Percentiles rank a stretch among this genome's conserved stretches.
These are phyloP conservation scores for Claviceps pazoutovae DNA, from an alignment of 2,329 filamentous ascomycete genomes.

Conservation along the genomic window DNA sequence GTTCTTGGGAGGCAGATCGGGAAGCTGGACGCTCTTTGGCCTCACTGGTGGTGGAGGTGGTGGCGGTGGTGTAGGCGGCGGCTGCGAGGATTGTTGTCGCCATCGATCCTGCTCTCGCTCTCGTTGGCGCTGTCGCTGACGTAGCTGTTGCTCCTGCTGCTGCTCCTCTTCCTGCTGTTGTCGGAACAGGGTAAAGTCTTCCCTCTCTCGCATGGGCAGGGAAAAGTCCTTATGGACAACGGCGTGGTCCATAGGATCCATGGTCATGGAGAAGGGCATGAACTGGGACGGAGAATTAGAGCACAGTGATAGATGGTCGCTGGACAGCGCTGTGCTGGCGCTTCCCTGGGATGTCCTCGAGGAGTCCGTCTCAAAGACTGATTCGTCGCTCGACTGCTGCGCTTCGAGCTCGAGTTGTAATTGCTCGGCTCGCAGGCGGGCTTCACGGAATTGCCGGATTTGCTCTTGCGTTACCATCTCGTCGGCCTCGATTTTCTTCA, in stretches of 20 bases:
- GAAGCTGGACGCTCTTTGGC: conserved; percentile 13
- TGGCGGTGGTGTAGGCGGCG: too few relatives aligned
- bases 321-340: background rate
- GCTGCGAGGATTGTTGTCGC: too few relatives aligned
- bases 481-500: conserved; percentile 41
- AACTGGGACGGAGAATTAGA: background rate
- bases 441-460: background rate
- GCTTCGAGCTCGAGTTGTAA: background rate
- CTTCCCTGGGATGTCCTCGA: background rate
- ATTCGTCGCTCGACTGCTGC: conserved; percentile 2
- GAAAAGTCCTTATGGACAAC: conserved; percentile 3
- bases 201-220: background rate
- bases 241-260: conserved; percentile 1
- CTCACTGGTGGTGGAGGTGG: too few relatives aligned
- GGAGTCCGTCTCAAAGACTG: background rate
- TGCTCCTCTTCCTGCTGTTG: background rate
- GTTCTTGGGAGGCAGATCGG: background rate
- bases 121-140: too few relatives aligned
- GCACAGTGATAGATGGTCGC: background rate
- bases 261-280: background rate
- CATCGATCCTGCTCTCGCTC: too few relatives aligned
- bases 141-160: background rate
- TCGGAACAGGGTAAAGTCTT: background rate
- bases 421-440: background rate
- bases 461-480: conserved; percentile 28